Evolutionary conservation across 768 basidiomycete genomes (phyloP).

Genomic region (Leucosporidium creatinivorum): DNA sequence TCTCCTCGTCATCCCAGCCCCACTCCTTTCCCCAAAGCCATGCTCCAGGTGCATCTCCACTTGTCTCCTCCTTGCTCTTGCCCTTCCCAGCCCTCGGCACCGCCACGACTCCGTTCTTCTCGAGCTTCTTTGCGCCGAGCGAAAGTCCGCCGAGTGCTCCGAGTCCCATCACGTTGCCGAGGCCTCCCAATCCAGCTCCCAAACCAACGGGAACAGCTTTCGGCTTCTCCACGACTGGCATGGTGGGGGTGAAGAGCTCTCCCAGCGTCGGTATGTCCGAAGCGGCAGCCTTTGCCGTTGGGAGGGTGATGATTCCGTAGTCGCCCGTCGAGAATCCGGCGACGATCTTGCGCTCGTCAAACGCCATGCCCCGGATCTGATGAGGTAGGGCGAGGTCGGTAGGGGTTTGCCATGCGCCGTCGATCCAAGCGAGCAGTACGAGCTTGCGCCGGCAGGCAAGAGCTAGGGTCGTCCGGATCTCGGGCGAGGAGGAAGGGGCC

Average conservation of each 20-base stretch:
- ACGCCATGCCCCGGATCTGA: conserved; percentile 76
- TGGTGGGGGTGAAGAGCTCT: conserved; percentile 23
- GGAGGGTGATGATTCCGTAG: conserved; percentile 52
- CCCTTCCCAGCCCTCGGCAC: conserved; percentile 7
- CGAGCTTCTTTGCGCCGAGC: conserved; percentile 23
- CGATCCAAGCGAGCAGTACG: conserved; percentile 77
- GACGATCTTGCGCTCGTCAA: conserved; percentile 55
- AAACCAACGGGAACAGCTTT: background rate
- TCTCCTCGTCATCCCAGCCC: conserved; percentile 52
- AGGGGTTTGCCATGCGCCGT: conserved; percentile 59
- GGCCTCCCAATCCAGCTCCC: conserved; percentile 8
- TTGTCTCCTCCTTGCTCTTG: background rate
- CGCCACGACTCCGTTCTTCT: conserved; percentile 29
- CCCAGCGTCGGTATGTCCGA: conserved; percentile 46
- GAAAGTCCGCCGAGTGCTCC: conserved; percentile 11
- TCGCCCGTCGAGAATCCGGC: conserved; percentile 76
- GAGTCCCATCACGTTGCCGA: conserved; percentile 6
- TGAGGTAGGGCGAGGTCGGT: conserved; percentile 75
- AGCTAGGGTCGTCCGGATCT: conserved; percentile 64
- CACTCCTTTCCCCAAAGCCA: conserved; percentile 31
- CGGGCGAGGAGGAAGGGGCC: conserved; percentile 42
- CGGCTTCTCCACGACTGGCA: background rate
- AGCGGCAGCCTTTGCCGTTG: conserved; percentile 43
- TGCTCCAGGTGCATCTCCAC: background rate
- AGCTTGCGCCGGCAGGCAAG: conserved; percentile 80